Conservation (phyloP, 495 filamentous ascomycete genomes). For the Cercophora newfieldiana region DNA sequence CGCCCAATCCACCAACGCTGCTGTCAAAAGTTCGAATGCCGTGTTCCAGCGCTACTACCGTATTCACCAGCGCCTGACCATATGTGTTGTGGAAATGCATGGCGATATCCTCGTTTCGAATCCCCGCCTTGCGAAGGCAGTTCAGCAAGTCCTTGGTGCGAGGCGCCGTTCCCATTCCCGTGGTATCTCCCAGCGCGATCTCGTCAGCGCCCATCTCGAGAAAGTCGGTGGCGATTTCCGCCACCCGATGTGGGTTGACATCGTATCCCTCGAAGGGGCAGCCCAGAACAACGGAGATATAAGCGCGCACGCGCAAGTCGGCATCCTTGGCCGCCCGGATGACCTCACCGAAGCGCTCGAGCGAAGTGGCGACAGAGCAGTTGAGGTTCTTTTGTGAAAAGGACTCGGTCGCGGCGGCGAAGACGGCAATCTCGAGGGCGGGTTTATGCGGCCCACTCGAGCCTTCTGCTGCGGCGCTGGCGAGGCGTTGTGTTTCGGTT, state of each 20-base stretch:
- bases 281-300: constrained; percentile 91
- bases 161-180: constrained; percentile 92
- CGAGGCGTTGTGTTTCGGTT: constrained; percentile 29
- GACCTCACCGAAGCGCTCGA: constrained; percentile 73
- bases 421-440: constrained; percentile 79
- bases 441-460: constrained; percentile 35
- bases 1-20: constrained; percentile 86
- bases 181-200: constrained; percentile 92
- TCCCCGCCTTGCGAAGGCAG: constrained; percentile 71
- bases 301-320: constrained; percentile 74
- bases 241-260: constrained; percentile 74
- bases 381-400: constrained; percentile 94
- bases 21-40: constrained; percentile 89
- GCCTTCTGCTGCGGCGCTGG: constrained; percentile 4
- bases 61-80: constrained; percentile 90
- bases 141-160: constrained; percentile 69
- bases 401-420: constrained; percentile 86
- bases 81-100: constrained; percentile 98
- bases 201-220: constrained; percentile 96
- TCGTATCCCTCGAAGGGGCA: constrained; percentile 93
- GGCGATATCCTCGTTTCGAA: constrained; percentile 77
- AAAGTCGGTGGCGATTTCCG: constrained; percentile 75
- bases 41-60: constrained; percentile 79
- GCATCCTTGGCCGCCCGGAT: constrained; percentile 67
- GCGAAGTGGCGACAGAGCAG: constrained; percentile 78